Conservation (phyloP, 2,329 filamentous ascomycete genomes). For the Pseudogymnoascus sp. region DNA sequence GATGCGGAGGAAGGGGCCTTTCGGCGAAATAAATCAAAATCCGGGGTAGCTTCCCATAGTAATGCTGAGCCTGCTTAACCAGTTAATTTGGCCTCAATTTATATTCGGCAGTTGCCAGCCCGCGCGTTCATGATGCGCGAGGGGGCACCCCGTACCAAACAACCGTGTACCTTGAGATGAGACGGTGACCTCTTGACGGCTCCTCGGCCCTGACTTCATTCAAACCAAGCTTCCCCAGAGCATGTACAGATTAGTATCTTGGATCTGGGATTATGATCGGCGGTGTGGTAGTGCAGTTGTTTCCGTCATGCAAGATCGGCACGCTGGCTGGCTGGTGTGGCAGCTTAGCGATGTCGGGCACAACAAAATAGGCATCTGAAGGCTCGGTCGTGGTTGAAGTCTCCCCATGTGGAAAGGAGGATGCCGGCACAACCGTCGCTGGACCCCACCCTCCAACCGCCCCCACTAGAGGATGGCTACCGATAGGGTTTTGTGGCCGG, state of each 20-base stretch:
- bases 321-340: not conserved
- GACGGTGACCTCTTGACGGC: not conserved
- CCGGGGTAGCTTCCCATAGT: not conserved
- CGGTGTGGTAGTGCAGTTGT: conserved; percentile 1
- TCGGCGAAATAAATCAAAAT: not conserved
- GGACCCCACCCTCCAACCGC: not conserved
- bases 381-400: not conserved
- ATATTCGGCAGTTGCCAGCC: not conserved
- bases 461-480: conserved; percentile 1
- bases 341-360: not conserved
- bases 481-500: not conserved
- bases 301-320: conserved; percentile 4
- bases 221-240: not conserved
- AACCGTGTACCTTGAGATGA: not conserved
- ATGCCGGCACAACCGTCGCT: not conserved
- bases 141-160: not conserved
- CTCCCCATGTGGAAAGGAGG: not conserved
- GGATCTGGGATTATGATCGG: conserved; percentile 3
- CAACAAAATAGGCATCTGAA: conserved; percentile 4
- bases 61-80: not conserved
- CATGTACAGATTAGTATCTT: not conserved
- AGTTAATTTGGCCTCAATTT: conserved; percentile 1
- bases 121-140: not conserved
- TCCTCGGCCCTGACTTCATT: not conserved
- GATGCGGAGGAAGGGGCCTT: not conserved